These are phyloP conservation scores for Eucalyptus globulus DNA, from an alignment of 345 rosid species.

Conservation along the genomic window DNA sequence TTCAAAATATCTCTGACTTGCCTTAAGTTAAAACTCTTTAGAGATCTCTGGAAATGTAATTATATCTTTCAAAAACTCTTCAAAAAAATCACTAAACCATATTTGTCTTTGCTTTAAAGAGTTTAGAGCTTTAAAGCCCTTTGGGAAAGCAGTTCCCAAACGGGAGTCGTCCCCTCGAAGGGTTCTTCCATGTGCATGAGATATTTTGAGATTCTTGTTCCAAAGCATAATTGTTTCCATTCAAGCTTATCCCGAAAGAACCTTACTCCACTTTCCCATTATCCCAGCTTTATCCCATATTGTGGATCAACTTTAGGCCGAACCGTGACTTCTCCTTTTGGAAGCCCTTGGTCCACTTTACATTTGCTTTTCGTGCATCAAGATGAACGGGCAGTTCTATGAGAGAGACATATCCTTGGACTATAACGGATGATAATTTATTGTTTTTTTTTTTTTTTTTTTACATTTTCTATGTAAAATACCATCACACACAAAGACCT, in stretches of 20 bases:
- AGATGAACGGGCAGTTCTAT: neutral
- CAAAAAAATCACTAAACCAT: rapidly evolving
- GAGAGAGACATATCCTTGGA: neutral
- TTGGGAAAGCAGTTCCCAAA: neutral
- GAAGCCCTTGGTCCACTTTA: neutral
- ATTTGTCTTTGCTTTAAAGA: neutral
- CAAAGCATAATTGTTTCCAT: neutral
- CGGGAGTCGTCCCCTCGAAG: neutral
- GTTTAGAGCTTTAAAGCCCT: neutral
- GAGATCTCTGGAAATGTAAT: rapidly evolving
- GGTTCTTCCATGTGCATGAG: neutral
- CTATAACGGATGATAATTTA: neutral
- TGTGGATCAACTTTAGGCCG: neutral
- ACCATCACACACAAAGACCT: neutral
- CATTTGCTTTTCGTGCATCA: neutral
- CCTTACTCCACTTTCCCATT: neutral
- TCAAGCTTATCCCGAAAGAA: neutral
- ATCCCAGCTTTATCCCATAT: neutral
- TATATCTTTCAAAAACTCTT: neutral
- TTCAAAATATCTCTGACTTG: rapidly evolving
- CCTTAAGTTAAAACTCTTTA: rapidly evolving
- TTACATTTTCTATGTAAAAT: neutral
- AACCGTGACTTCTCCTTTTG: neutral
- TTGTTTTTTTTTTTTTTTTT: neutral
- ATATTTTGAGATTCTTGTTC: neutral